Evolutionary conservation across 345 rosid species (phyloP).

Genomic region (Citrus cavaleriei): DNA sequence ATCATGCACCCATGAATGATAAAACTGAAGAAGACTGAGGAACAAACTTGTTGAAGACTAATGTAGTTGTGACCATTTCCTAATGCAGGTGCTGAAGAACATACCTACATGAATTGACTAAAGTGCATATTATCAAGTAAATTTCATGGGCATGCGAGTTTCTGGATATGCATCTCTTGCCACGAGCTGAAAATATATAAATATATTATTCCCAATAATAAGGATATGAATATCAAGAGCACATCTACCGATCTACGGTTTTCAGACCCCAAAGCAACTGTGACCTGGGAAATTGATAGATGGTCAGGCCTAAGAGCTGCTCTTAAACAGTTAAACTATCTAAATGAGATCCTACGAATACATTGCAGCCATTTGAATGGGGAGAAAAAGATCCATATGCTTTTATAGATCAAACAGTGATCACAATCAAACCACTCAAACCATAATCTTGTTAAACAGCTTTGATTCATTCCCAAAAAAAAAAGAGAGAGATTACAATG

Average conservation of each 20-base stretch:
- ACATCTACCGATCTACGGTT: too few species aligned
- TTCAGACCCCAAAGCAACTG: neutral
- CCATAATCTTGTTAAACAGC: neutral
- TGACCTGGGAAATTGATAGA: neutral
- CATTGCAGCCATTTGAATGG: neutral
- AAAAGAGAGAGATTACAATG: neutral
- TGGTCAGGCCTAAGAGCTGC: neutral
- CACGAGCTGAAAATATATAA: too few species aligned
- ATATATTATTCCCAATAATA: too few species aligned
- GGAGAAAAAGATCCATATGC: neutral
- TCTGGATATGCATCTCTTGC: neutral
- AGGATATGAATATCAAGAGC: too few species aligned
- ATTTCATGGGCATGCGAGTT: neutral
- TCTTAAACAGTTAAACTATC: neutral
- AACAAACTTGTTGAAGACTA: neutral
- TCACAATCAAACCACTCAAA: neutral
- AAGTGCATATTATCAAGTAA: neutral
- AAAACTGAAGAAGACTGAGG: neutral
- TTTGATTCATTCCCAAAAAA: neutral
- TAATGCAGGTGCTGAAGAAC: neutral
- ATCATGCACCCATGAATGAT: neutral
- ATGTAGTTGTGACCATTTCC: neutral
- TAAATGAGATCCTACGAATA: neutral
- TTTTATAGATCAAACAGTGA: neutral
- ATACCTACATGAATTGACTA: neutral